Evolutionary conservation across 2,329 filamentous ascomycete species (phyloP).

Genomic region (Fusarium sp.): DNA sequence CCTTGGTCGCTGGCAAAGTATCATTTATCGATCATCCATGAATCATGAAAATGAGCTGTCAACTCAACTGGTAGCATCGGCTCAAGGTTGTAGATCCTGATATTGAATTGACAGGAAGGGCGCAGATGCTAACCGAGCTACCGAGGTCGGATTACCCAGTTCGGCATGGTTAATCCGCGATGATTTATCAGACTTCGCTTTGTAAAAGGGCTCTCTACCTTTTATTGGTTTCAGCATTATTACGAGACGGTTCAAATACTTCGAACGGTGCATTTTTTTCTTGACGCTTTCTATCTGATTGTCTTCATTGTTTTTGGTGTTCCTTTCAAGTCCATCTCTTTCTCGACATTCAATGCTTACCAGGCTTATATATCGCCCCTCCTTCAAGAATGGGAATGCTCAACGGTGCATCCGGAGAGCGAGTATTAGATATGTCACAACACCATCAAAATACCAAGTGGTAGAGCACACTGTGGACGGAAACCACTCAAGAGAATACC

Average conservation of each 20-base stretch:
- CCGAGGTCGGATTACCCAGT: background rate
- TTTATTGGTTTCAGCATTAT: too few relatives aligned
- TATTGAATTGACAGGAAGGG: background rate
- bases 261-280: background rate
- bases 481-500: conserved; percentile 1
- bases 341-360: background rate
- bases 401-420: background rate
- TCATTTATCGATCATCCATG: too few relatives aligned
- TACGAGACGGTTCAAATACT: too few relatives aligned
- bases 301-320: too few relatives aligned
- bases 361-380: background rate
- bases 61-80: background rate
- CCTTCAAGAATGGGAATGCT: accelerated
- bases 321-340: too few relatives aligned
- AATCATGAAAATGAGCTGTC: too few relatives aligned
- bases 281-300: too few relatives aligned
- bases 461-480: background rate
- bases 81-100: background rate
- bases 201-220: background rate
- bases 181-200: too few relatives aligned
- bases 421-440: background rate
- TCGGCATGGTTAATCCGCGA: background rate
- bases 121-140: conserved; percentile 1
- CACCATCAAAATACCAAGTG: background rate
- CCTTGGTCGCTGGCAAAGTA: too few relatives aligned